Evolutionary conservation across 345 rosid genomes (phyloP).

Genomic region (Ceriops decandra): DNA sequence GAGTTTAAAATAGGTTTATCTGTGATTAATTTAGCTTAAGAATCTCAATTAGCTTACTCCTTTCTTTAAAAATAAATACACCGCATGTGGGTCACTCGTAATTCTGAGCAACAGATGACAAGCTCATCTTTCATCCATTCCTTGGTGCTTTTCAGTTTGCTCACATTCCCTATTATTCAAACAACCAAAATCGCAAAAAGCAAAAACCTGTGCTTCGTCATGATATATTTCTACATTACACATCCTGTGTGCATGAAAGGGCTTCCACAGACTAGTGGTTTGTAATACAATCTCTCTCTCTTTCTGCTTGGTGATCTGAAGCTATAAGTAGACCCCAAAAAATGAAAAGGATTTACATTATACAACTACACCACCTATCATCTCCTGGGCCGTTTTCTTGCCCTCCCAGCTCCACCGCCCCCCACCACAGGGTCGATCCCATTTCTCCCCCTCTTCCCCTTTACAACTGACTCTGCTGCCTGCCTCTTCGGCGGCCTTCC

Average conservation of each 20-base stretch:
- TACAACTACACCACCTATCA: constrained; percentile 33
- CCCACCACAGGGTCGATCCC: constrained; percentile 22
- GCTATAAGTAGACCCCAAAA: not conserved
- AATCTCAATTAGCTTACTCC: too few species aligned
- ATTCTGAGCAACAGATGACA: too few species aligned
- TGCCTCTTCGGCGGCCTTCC: constrained; percentile 42
- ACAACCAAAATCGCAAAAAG: too few species aligned
- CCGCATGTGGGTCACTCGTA: too few species aligned
- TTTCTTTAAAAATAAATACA: too few species aligned
- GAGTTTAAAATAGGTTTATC: too few species aligned
- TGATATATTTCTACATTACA: not conserved
- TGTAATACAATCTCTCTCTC: constrained; percentile 4
- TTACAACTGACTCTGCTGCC: constrained; percentile 7
- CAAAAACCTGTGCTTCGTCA: too few species aligned
- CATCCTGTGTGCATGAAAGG: constrained; percentile 12
- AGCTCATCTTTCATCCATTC: too few species aligned
- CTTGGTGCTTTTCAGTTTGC: too few species aligned
- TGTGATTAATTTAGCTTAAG: too few species aligned
- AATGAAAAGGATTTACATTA: constrained; percentile 19
- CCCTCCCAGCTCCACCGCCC: constrained; percentile 25
- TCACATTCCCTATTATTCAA: too few species aligned
- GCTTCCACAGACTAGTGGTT: constrained; percentile 6
- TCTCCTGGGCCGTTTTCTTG: constrained; percentile 44
- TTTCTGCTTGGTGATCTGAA: not conserved
- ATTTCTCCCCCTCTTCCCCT: constrained; percentile 38